Percentiles rank a stretch among this genome's conserved stretches.
Evolutionary conservation across 2,329 filamentous ascomycete genomes (phyloP).

Genomic region (Incumbomyces delicatus): DNA sequence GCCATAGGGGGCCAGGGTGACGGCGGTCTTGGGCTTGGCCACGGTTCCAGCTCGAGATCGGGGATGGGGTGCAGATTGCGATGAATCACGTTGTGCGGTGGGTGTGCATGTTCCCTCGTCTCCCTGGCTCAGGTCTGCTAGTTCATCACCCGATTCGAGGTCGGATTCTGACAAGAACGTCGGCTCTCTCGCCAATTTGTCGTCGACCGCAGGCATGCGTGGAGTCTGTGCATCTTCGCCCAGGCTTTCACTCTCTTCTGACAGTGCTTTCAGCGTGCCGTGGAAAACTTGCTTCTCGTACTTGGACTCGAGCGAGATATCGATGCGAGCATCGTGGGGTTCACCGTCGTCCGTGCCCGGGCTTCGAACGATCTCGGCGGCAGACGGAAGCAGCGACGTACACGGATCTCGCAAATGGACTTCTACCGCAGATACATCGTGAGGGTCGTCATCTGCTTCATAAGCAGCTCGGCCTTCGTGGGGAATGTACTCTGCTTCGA

Average conservation of each 20-base stretch:
- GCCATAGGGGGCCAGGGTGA: conserved; percentile 91
- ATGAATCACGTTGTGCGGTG: conserved; percentile 34
- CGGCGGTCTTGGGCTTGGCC: conserved; percentile 63
- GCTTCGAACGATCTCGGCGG: conserved; percentile 1
- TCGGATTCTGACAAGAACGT: conserved; percentile 37
- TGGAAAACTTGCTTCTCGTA: conserved; percentile 52
- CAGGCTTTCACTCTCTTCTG: conserved; percentile 15
- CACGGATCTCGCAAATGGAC: conserved; percentile 2
- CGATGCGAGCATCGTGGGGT: conserved; percentile 38
- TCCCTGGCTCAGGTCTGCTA: conserved; percentile 41
- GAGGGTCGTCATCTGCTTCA: conserved; percentile 23
- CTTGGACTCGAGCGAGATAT: conserved; percentile 52
- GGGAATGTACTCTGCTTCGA: conserved; percentile 55
- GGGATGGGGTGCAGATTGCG: not conserved
- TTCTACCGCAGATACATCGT: conserved; percentile 12
- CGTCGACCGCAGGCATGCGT: conserved; percentile 13
- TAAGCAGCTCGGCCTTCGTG: conserved; percentile 45
- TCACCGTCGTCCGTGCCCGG: conserved; percentile 4
- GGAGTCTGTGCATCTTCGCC: conserved; percentile 12
- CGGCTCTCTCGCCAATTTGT: conserved; percentile 6
- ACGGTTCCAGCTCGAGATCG: conserved; percentile 10
- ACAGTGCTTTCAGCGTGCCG: conserved; percentile 27
- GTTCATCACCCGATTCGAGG: conserved; percentile 33
- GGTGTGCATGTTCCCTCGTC: conserved; percentile 45
- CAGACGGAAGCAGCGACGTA: conserved; percentile 3